A percentile compares a stretch with the other conserved stretches of the same genome.
phyloP scores from a whole-genome alignment of 108 stramenopile species.

The Fistulifera pelliculosa region DNA sequence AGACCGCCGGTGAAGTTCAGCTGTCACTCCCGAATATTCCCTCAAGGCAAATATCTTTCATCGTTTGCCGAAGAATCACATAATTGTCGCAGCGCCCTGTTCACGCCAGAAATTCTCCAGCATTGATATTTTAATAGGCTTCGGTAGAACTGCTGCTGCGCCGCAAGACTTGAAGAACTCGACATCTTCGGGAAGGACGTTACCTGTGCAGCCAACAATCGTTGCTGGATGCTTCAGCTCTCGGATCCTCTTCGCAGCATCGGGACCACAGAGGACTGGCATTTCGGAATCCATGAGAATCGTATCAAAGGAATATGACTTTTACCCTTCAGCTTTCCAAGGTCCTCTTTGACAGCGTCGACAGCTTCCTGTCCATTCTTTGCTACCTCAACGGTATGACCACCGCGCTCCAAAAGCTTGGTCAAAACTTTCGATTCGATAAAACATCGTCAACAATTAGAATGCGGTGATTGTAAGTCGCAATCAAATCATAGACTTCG shows the following conservation, averaged over 20 bases:
- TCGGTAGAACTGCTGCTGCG: constrained; percentile 21
- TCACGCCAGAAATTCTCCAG: constrained; percentile 22
- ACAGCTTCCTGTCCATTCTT: constrained; percentile 21
- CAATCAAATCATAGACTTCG: background rate
- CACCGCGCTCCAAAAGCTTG: constrained; percentile 11
- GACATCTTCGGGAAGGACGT: constrained; percentile 26
- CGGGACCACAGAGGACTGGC: constrained; percentile 27
- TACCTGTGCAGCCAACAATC: constrained; percentile 34
- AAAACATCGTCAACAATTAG: constrained; percentile 20
- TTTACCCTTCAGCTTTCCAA: constrained; percentile 1
- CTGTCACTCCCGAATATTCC: no score
- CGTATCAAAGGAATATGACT: constrained; percentile 7
- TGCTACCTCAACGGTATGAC: constrained; percentile 17
- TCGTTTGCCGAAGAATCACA: no score
- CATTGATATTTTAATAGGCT: constrained; percentile 16
- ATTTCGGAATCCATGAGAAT: constrained; percentile 33
- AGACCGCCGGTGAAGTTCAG: no score
- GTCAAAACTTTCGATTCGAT: constrained; percentile 27
- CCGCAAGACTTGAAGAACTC: constrained; percentile 16
- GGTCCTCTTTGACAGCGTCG: constrained; percentile 11
- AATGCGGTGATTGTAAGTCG: background rate
- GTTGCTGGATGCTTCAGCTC: constrained; percentile 19
- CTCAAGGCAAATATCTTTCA: no score
- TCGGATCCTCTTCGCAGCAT: constrained; percentile 20
- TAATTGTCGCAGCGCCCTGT: background rate